Evolutionary conservation across 495 filamentous ascomycete species (phyloP), one percentile per base, ranked within the genome.

Genomic region (Penicillium canescens): DNA sequence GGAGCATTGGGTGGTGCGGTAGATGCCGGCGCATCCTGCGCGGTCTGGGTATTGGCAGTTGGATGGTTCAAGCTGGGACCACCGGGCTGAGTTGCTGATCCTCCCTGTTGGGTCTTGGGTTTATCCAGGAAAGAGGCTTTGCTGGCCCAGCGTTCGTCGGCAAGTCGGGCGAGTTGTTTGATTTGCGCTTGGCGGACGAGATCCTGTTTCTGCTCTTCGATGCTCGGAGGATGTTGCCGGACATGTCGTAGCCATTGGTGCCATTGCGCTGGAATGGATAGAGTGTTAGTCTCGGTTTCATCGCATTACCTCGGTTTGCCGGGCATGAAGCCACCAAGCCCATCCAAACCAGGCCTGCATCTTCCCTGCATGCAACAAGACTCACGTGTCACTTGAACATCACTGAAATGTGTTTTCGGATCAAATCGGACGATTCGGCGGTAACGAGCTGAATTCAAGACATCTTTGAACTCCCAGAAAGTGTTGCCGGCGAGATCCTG

Each of bases 181-280:
- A 97, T 79, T 48, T 82, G 78, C 18, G 70, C 72, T 64, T 86
- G 87, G 14, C 94, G 81, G 2, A 76, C 50, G 0, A 90, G 60
- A 38, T 98, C 93, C 26, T 73, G 67, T 36, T 75, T 72, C 59
- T 95, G 93, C 68, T 98, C 94, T 14, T 76, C 59, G 14, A 96
- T 71, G 0, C 82, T 83, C 0, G 94, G 94, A 0, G 95, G 77
- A 6, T 82, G 65, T 6, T 62, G 14, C 4, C 94, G 88, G 8
- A 89, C 88, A 59, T 95, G 82, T 35, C 95, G 90, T 11, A 98
- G 86, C 94, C 94, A 98, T 68, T 97, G 93, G 68, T 93, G 90
- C 94, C 94, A 98, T 75, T 88, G 85, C 1, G 93, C 88, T 73
- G 75, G 59, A 51, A 77, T 65, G 7, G 43, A 36, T 12, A 35